Base-by-base conservation (phyloP, 2,329 filamentous ascomycete species). In the Exophiala spinifera region DNA sequence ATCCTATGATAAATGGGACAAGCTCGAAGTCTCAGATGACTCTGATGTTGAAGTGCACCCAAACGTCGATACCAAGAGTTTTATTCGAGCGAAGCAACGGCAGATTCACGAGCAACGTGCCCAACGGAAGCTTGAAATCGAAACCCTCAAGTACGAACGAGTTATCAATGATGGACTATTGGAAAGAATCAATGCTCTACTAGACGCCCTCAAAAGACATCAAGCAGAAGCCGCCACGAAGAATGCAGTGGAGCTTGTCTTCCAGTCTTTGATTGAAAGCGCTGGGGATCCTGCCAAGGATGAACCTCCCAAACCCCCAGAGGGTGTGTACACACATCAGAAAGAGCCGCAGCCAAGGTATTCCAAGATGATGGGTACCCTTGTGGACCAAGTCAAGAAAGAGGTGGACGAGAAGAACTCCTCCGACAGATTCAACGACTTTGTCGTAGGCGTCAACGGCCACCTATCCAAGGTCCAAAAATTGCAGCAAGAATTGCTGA, bases 11-110 rank as follows among this genome's bases (percentile, higher is more conserved):
- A 81, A 81, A 69, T 81, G 79, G 79, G 79, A 97, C 70, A 86
- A 88, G 56, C 83, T 99, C 68, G 94, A 99, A 84, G 85, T 99
- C 69, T 96, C 90, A 67, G 94, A 99, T 74, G 94, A 99, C 74
- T 96, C 91, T 48, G 94, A 99, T 68, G 86, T 99, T 66, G 94
- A 99, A 76, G 94, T 97, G 48, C 94, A 99, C 73, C 94, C 94
- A 57, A 99, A 99, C 70, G 94, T 99, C 70, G 94, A 99, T 77
- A 99, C 99, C 74, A 84, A 87, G 48, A 97, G 92, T 57, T 99
- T 99, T 74, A 99, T 99, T 71, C 89, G 92, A 62, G 95, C 94
- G 62, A 99, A 99, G 76, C 94, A 97, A 76, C 87, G 86, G 65
- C 91, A 99, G 75, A 99, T 99, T 66, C 94, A 99, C 72, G 85